Conservation (phyloP, 371 early-diverging fungal genomes). For the Lichtheimia hyalospora region DNA sequence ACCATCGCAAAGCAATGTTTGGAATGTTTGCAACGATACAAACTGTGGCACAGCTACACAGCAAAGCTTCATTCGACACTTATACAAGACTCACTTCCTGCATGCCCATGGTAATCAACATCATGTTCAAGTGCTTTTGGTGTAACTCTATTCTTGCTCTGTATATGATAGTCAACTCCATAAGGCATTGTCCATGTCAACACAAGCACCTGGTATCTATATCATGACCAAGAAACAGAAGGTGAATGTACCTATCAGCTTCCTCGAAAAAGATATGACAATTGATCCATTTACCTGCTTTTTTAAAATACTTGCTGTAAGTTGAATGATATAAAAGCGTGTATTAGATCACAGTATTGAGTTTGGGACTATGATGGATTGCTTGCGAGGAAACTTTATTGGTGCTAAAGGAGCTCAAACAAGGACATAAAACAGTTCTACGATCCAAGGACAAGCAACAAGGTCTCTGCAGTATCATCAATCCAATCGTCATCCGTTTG, state of each 20-base stretch:
- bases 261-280: constrained; percentile 23
- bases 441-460: constrained; percentile 23
- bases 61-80: constrained; percentile 25
- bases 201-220: constrained; percentile 26
- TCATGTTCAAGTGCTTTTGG: constrained; percentile 16
- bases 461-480: constrained; percentile 22
- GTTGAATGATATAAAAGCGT: constrained; percentile 21
- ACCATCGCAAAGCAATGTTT: constrained; percentile 28
- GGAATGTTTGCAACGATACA: constrained; percentile 30
- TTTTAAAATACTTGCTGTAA: constrained; percentile 34
- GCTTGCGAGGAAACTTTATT: constrained; percentile 26
- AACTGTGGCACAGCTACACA: constrained; percentile 23
- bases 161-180: constrained; percentile 19
- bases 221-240: constrained; percentile 33
- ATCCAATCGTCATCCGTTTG: constrained; percentile 23
- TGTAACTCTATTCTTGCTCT: constrained; percentile 23
- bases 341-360: constrained; percentile 23
- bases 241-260: constrained; percentile 21
- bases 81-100: constrained; percentile 24
- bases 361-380: constrained; percentile 19
- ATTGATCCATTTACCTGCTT: constrained; percentile 26
- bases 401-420: constrained; percentile 17
- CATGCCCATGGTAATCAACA: constrained; percentile 28
- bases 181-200: constrained; percentile 33
- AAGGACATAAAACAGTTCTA: constrained; percentile 22